Evolutionary conservation across 257 asterid genomes (phyloP), one percentile per base, ranked within the genome.

Genomic region (Salvia miltiorrhiza): DNA sequence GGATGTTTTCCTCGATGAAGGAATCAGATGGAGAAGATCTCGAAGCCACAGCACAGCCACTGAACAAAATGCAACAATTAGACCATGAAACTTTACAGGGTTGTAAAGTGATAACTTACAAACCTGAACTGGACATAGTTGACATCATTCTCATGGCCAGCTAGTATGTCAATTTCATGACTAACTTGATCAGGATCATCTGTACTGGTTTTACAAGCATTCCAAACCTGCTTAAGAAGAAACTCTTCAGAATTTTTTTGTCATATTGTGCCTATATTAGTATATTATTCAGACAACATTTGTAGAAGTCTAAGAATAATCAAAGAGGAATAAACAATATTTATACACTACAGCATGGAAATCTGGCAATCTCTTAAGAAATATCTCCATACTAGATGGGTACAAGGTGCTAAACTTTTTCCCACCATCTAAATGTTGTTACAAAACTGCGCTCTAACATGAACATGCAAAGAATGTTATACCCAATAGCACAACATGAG

Each of bases 61-160:
- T 93, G 91, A 78, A 86, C 14, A 78, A 58, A 73, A 76, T 63
- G 63, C 40, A 66, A 70, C 55, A 52, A 53, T 85, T 49, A 85
- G 86, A 78, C 69, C 35, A 54, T 63, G 66, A 44, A 50, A 72
- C 40, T 10, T 63, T 53, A 63, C 40, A 30, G 72, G 72, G 56
- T 64, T 63, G 33, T 33, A 76, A 63, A 63, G 53, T 48, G 62
- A 62, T 57, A 41, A 61, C 66, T 57, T 73, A 74, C 92, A 73
- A 48, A 93, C 98, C 98, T 93, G 88, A 93, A 93, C 79, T 93
- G 97, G 14, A 85, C 98, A 61, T 93, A 90, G 82, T 90, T 93
- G 79, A 93, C 98, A 81, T 90, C 98, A 74, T 90, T 87, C 86
- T 90, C 98, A 59, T 90, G 98, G 65, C 98, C 98, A 78, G 92